phyloP scores from a whole-genome alignment of 306 rosid genomes.

The Castanospermum australe region DNA sequence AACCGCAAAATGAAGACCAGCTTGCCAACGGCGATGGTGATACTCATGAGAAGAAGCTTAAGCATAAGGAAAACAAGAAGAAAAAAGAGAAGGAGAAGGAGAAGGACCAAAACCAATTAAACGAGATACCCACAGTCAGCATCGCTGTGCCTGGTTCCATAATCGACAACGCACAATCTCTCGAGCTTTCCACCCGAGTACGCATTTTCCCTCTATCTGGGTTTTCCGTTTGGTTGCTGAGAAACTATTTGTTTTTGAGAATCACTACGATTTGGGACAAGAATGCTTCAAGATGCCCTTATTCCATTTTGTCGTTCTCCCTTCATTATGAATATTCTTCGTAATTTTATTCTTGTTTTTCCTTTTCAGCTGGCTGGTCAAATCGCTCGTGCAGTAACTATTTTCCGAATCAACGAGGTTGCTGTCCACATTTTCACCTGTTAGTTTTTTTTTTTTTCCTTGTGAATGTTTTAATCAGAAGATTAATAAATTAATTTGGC shows the following conservation, averaged over 20 bases:
- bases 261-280: neutral
- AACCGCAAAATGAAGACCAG: too few species aligned
- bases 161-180: constrained; percentile 62
- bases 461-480: neutral
- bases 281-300: neutral
- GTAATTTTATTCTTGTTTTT: neutral
- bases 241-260: neutral
- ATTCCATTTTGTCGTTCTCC: neutral
- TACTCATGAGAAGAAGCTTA: constrained; percentile 19
- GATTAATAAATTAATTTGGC: neutral
- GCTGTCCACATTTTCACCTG: constrained; percentile 3
- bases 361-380: constrained; percentile 83
- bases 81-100: constrained; percentile 21
- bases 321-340: neutral
- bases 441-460: neutral
- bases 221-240: neutral
- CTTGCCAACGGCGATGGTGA: constrained; percentile 38
- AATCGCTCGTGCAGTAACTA: constrained; percentile 95
- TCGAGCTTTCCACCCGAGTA: constrained; percentile 71
- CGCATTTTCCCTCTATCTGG: neutral
- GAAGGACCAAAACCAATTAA: neutral
- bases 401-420: constrained; percentile 94
- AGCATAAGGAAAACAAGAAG: constrained; percentile 33
- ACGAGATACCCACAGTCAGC: constrained; percentile 48
- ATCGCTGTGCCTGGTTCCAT: constrained; percentile 73